phyloP scores from a whole-genome alignment of 1,284 basidiomycete genomes.

The Somion occarium region DNA sequence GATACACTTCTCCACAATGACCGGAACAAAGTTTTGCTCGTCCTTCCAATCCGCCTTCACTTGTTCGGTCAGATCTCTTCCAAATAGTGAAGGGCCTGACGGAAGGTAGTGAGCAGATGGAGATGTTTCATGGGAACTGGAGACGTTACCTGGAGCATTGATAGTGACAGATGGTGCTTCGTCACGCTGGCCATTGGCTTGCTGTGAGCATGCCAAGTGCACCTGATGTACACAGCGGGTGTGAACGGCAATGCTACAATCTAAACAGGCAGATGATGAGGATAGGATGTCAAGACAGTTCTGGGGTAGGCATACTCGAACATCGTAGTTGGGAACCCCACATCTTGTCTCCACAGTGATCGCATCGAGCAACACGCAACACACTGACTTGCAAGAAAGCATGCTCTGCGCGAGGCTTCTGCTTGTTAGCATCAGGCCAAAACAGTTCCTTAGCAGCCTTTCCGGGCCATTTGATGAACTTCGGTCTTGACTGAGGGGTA shows the following conservation, averaged over 20 bases:
- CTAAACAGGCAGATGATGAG: constrained; percentile 31
- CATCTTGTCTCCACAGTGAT: constrained; percentile 96
- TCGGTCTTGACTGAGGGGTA: constrained; percentile 39
- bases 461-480: constrained; percentile 66
- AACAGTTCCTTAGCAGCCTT: constrained; percentile 23
- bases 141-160: constrained; percentile 3
- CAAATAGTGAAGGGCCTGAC: constrained; percentile 85
- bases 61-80: constrained; percentile 83
- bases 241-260: constrained; percentile 70
- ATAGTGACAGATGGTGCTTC: constrained; percentile 35
- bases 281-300: neutral
- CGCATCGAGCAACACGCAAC: constrained; percentile 86
- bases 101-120: neutral
- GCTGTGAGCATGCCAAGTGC: constrained; percentile 52
- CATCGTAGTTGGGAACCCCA: constrained; percentile 96
- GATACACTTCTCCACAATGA: constrained; percentile 95
- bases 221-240: constrained; percentile 66
- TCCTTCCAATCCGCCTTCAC: constrained; percentile 58
- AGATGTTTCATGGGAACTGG: neutral
- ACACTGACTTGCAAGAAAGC: constrained; percentile 89
- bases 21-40: constrained; percentile 65
- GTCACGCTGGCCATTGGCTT: constrained; percentile 26
- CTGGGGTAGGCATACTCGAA: constrained; percentile 54
- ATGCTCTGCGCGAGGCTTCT: constrained; percentile 51
- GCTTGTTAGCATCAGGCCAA: constrained; percentile 25